These are phyloP conservation scores for Ustanciosporium gigantosporum DNA, from an alignment of 1,284 basidiomycete genomes.

Conservation along the genomic window DNA sequence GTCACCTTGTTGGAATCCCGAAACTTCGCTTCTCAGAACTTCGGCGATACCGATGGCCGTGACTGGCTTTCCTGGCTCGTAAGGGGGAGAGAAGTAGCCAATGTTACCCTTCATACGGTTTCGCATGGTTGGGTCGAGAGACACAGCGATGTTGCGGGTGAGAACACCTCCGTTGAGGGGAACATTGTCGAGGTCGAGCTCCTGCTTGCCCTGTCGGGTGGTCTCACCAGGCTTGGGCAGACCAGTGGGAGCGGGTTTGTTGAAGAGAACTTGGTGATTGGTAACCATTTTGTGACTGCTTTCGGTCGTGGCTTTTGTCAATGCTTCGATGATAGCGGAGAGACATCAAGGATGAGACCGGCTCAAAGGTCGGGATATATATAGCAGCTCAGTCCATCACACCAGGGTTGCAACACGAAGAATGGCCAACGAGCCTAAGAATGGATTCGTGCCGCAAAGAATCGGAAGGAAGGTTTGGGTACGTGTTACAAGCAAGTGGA, in stretches of 20 bases:
- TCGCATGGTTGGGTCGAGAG: slow-evolving; percentile 42
- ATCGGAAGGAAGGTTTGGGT: too few species aligned
- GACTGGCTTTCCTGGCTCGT: slow-evolving; percentile 20
- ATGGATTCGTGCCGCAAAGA: too few species aligned
- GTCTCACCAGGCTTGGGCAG: slow-evolving; percentile 32
- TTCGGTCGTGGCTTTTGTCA: too few species aligned
- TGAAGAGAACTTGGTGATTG: slow-evolving; percentile 41
- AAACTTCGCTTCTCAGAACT: slow-evolving; percentile 20
- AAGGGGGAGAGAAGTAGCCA: slow-evolving; percentile 29
- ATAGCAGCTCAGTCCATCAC: too few species aligned
- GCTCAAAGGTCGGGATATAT: too few species aligned
- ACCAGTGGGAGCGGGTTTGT: slow-evolving; percentile 25
- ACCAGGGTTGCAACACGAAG: too few species aligned
- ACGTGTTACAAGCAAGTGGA: too few species aligned
- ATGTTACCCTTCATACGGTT: slow-evolving; percentile 40
- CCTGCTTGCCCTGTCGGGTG: slow-evolving; percentile 9
- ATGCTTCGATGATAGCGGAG: background rate
- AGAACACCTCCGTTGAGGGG: slow-evolving; percentile 33
- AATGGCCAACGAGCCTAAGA: too few species aligned
- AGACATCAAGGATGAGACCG: too few species aligned
- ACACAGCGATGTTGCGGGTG: slow-evolving; percentile 34
- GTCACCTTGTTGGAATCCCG: slow-evolving; percentile 13
- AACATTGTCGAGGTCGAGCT: slow-evolving; percentile 31
- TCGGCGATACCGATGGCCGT: slow-evolving; percentile 32
- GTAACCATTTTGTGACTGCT: slow-evolving; percentile 24